Evolutionary conservation across 192 early-diverging fungal species (phyloP), one percentile per base, ranked within the genome.

Genomic region (Coemansia sp.): DNA sequence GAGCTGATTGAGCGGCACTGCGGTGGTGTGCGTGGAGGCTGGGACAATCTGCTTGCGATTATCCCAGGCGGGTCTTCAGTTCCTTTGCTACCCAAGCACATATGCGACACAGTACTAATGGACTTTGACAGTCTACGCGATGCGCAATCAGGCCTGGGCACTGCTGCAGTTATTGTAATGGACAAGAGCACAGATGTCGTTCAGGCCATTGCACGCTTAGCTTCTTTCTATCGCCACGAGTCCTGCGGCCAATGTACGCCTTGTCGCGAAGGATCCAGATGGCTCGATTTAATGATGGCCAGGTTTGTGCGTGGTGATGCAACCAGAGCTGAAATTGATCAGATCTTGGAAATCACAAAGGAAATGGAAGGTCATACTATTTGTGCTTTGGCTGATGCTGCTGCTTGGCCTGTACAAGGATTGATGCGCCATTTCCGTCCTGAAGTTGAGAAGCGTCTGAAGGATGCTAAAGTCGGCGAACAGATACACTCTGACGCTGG

Each of bases 321-420:
- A 5, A 86, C 84, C 12, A 68, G 82, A 14, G 82, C 86, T 25
- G 97, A 99, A 74, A 96, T 99, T 76, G 97, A 99, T 75, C 91
- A 92, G 88, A 94, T 99, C 47, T 86, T 92, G 68, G 95, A 97
- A 82, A 82, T 99, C 48, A 88, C 92, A 28, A 88, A 95, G 74
- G 91, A 97, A 82, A 99, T 99, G 82, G 97, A 99, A 78, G 97
- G 97, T 25, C 97, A 97, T 74, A 99, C 97, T n/a, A 99, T 99
- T 72, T 99, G 97, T 73, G 97, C 97, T 41, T 83, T 98, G 81
- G 97, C 95, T 56, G 97, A 98, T 81, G 97, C 97, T 31, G 95
- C 97, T 24, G 97, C 97, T 52, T 97, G 95, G 95, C 97, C 97
- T 9, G 93, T 98, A 30, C 89, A 93, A 81, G 94, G 94, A 65